Evolutionary conservation across 2,329 filamentous ascomycete species (phyloP).

Genomic region (Fusarium lyarnte): DNA sequence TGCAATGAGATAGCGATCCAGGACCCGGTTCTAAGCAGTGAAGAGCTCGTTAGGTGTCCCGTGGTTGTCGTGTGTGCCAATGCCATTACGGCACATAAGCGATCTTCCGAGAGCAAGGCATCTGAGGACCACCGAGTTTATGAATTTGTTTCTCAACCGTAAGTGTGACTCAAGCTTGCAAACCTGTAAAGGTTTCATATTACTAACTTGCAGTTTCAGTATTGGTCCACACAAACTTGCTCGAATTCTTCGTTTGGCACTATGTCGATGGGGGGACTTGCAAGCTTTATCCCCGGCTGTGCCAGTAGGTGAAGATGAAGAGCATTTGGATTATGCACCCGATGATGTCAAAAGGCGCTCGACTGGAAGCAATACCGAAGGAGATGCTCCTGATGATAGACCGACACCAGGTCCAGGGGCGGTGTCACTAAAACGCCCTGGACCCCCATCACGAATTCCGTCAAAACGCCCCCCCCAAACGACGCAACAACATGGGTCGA

Average conservation of each 20-base stretch:
- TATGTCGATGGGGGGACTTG: conserved; percentile 42
- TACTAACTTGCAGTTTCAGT: conserved; percentile 15
- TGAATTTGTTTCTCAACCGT: conserved; percentile 54
- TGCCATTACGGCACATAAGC: conserved; percentile 44
- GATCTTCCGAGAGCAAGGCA: conserved; percentile 30
- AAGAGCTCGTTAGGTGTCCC: conserved; percentile 28
- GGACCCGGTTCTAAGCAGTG: not conserved
- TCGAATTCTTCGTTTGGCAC: conserved; percentile 44
- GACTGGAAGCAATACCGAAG: not conserved
- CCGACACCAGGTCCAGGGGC: not conserved
- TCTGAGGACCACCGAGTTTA: conserved; percentile 39
- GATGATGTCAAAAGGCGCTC: not conserved
- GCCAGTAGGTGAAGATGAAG: not conserved
- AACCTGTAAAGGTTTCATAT: not conserved
- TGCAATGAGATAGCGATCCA: conserved; percentile 31
- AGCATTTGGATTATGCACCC: not conserved
- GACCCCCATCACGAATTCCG: not conserved
- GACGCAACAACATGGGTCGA: not conserved
- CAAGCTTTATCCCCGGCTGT: conserved; percentile 11
- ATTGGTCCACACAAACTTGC: conserved; percentile 53
- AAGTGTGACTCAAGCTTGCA: conserved; percentile 18
- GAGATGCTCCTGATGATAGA: not conserved
- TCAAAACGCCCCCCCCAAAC: not conserved
- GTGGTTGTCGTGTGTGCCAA: conserved; percentile 49
- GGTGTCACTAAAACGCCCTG: not conserved